Conservation (phyloP, 306 rosid genomes). For the Ormosia semicastrata region DNA sequence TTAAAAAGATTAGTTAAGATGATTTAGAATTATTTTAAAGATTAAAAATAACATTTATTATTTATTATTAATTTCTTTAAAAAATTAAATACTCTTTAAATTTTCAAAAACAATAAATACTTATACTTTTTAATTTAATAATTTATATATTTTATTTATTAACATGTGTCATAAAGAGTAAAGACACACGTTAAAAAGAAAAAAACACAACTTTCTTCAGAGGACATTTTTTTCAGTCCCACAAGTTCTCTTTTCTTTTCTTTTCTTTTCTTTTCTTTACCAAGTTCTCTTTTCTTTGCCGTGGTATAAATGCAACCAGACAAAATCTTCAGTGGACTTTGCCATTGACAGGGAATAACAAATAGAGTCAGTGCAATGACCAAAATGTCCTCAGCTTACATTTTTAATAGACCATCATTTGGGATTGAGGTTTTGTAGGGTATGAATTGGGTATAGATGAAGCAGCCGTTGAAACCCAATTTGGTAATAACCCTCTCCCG, state of each 20-base stretch:
- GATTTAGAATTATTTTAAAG: no score
- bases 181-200: no score
- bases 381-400: not conserved
- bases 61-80: no score
- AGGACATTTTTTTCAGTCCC: not conserved
- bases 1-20: no score
- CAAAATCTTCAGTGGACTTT: not conserved
- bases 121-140: no score
- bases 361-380: not conserved
- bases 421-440: not conserved
- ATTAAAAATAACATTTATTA: no score
- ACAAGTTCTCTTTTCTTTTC: not conserved
- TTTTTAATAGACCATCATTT: not conserved
- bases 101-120: no score
- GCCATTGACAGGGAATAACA: not conserved
- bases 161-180: no score
- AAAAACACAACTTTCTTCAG: no score
- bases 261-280: no score
- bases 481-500: conserved; percentile 4
- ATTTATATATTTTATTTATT: no score
- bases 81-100: no score
- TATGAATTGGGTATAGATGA: conserved; percentile 17
- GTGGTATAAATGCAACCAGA: not conserved
- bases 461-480: not conserved
- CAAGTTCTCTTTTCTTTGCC: not conserved